These are phyloP conservation scores for Penicillium janthinellum DNA, from an alignment of 2,329 filamentous ascomycete genomes.

Conservation along the genomic window DNA sequence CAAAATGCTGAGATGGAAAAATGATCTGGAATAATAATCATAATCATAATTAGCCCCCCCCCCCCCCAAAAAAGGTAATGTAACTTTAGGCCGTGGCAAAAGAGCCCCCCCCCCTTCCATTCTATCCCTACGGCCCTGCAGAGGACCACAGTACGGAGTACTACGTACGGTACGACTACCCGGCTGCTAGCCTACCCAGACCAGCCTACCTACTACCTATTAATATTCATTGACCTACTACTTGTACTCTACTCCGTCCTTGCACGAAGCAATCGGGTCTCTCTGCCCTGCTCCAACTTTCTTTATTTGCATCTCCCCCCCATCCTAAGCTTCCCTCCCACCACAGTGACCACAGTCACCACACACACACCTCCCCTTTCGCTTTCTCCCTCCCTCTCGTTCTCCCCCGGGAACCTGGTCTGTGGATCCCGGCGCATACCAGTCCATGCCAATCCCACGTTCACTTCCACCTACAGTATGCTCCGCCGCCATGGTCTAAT, in stretches of 20 bases:
- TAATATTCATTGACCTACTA: too few relatives aligned
- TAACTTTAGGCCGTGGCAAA: conserved; percentile 23
- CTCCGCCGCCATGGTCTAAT: conserved; percentile 36
- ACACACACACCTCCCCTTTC: neutral
- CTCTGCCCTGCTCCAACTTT: neutral
- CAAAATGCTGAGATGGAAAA: neutral
- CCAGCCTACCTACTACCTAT: too few relatives aligned
- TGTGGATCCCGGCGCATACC: conserved; percentile 25
- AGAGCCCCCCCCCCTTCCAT: conserved; percentile 6
- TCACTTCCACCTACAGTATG: conserved; percentile 22
- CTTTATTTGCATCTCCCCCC: conserved; percentile 6
- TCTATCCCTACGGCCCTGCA: conserved; percentile 13
- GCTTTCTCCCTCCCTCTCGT: conserved; percentile 11
- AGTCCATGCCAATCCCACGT: conserved; percentile 24
- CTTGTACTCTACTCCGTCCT: too few relatives aligned
- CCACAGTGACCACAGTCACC: too few relatives aligned
- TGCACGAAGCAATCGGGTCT: too few relatives aligned
- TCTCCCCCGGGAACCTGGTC: conserved; percentile 20
- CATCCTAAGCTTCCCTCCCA: neutral
- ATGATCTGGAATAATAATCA: neutral
- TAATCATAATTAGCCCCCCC: neutral
- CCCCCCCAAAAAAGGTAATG: conserved; percentile 2
- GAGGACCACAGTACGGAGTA: too few relatives aligned
- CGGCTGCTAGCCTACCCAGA: too few relatives aligned
- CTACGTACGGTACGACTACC: too few relatives aligned